Percentiles rank a stretch among this genome's conserved stretches.
Conservation (phyloP, 2,329 filamentous ascomycete genomes). For the Fusarium avenaceum region DNA sequence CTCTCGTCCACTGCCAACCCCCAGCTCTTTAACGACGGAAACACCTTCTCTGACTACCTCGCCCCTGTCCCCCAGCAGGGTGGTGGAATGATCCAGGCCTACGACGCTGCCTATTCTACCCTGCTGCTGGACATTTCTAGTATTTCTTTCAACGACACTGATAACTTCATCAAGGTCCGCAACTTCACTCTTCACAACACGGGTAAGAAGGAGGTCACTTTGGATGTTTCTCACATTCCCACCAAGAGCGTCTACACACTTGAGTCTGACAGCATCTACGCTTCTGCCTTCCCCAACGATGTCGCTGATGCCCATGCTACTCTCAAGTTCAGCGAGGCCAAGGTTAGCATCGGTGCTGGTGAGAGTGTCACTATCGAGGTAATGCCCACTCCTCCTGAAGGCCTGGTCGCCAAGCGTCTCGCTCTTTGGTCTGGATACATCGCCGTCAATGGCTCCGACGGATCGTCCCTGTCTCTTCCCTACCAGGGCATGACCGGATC, state of each 20-base stretch:
- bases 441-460: slow-evolving; percentile 57
- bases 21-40: slow-evolving; percentile 62
- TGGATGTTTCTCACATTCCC: slow-evolving; percentile 64
- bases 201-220: slow-evolving; percentile 62
- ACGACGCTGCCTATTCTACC: slow-evolving; percentile 68
- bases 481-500: slow-evolving; percentile 59
- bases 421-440: slow-evolving; percentile 60
- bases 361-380: slow-evolving; percentile 62
- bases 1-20: slow-evolving; percentile 65
- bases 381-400: slow-evolving; percentile 57
- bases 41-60: slow-evolving; percentile 54
- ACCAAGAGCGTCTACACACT: slow-evolving; percentile 68
- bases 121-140: slow-evolving; percentile 66
- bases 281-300: slow-evolving; percentile 61
- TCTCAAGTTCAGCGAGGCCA: slow-evolving; percentile 57
- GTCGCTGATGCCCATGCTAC: slow-evolving; percentile 54
- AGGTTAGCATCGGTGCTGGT: slow-evolving; percentile 60
- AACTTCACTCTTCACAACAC: slow-evolving; percentile 70
- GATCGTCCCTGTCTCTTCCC: slow-evolving; percentile 54
- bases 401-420: slow-evolving; percentile 53
- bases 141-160: slow-evolving; percentile 75
- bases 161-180: slow-evolving; percentile 63
- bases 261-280: slow-evolving; percentile 51
- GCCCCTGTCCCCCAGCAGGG: slow-evolving; percentile 72
- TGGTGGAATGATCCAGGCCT: slow-evolving; percentile 70